Conservation (phyloP, 139 green algal genomes). For the Chlorella ohadii region DNA sequence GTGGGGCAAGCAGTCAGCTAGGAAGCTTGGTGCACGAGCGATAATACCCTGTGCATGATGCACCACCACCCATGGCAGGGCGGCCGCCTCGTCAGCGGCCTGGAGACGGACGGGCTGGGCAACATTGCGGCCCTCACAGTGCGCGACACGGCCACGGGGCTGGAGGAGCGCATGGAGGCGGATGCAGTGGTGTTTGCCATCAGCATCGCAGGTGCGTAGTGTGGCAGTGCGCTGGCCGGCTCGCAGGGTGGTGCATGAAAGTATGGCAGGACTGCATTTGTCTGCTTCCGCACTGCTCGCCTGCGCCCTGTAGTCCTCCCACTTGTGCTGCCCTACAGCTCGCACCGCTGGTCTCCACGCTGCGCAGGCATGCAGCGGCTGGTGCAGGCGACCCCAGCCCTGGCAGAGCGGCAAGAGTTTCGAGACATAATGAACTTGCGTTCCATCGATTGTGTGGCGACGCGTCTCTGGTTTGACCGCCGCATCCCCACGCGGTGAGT, state of each 20-base stretch:
- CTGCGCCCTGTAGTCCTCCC: no score
- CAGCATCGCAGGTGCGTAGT: slow-evolving; percentile 55
- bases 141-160: slow-evolving; percentile 22
- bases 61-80: slow-evolving; percentile 25
- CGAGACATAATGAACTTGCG: slow-evolving; percentile 79
- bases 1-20: no score
- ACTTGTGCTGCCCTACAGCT: no score
- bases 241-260: neutral
- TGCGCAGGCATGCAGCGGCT: slow-evolving; percentile 87
- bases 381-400: slow-evolving; percentile 55
- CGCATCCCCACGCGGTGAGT: slow-evolving; percentile 48
- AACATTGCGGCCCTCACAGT: slow-evolving; percentile 40
- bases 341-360: no score
- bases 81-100: slow-evolving; percentile 63
- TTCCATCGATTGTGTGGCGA: slow-evolving; percentile 78
- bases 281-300: no score
- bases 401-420: slow-evolving; percentile 70
- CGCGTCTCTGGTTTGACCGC: slow-evolving; percentile 80
- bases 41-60: no score
- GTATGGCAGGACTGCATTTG: no score
- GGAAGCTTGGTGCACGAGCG: no score
- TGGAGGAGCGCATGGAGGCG: slow-evolving; percentile 52
- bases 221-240: no score
- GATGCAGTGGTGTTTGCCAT: slow-evolving; percentile 91
- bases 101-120: slow-evolving; percentile 44